Conservation (phyloP, 768 basidiomycete species). For the Trametes coccinea region DNA sequence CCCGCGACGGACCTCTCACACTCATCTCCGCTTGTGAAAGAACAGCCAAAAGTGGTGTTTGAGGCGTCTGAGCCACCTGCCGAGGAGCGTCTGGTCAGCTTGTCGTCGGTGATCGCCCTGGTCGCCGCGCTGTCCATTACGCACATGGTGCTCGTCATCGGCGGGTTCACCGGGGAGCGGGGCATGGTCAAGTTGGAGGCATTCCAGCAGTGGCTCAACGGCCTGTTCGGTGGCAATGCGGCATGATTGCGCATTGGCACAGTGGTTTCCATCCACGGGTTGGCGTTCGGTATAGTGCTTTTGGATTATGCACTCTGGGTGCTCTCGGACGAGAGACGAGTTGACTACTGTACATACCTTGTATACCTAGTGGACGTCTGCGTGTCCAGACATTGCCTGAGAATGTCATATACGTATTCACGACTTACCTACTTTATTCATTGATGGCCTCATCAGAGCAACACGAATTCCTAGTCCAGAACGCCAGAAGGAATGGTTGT, state of each 20-base stretch:
- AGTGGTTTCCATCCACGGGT: neutral
- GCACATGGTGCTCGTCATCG: slow-evolving; percentile 32
- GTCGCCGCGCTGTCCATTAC: slow-evolving; percentile 33
- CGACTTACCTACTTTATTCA: neutral
- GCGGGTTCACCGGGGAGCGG: slow-evolving; percentile 31
- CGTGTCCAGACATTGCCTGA: neutral
- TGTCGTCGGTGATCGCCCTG: slow-evolving; percentile 29
- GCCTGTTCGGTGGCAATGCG: slow-evolving; percentile 7
- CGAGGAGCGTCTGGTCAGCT: slow-evolving; percentile 12
- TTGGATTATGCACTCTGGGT: neutral
- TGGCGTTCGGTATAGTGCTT: neutral
- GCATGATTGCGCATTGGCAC: neutral
- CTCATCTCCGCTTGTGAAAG: neutral
- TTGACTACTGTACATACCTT: neutral
- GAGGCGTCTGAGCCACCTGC: slow-evolving; percentile 7
- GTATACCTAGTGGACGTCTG: neutral
- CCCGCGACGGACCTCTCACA: slow-evolving; percentile 7
- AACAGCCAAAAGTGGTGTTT: slow-evolving; percentile 15
- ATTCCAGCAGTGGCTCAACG: slow-evolving; percentile 23
- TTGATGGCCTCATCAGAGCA: too few relatives aligned
- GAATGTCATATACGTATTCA: neutral
- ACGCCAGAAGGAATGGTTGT: neutral
- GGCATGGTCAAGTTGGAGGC: slow-evolving; percentile 27
- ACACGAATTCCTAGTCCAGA: too few relatives aligned
- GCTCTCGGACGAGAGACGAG: neutral